phyloP scores from a whole-genome alignment of 345 rosid species.

The Hibiscus syriacus region DNA sequence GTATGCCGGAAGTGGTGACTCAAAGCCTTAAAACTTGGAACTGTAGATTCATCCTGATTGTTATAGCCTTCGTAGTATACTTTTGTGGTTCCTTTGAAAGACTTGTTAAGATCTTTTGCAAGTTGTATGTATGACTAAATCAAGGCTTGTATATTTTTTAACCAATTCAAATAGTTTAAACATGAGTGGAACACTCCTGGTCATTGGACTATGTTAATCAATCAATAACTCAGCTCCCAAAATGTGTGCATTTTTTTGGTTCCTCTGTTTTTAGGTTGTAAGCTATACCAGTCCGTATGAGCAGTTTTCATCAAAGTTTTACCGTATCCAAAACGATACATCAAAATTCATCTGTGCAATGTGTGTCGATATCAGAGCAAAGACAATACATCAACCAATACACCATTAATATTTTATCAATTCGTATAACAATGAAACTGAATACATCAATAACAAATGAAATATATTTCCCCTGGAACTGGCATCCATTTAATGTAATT shows the following conservation, averaged over 20 bases:
- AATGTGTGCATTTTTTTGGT: neutral
- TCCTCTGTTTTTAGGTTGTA: neutral
- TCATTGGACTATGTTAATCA: neutral
- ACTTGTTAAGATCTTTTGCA: neutral
- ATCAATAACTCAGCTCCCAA: neutral
- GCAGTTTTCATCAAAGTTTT: too few relatives aligned
- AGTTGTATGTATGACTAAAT: neutral
- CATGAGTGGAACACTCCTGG: too few relatives aligned
- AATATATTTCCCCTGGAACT: neutral
- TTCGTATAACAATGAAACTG: neutral
- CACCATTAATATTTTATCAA: too few relatives aligned
- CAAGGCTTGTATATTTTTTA: neutral
- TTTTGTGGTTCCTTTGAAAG: neutral
- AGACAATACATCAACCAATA: too few relatives aligned
- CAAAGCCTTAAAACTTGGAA: neutral
- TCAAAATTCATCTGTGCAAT: too few relatives aligned
- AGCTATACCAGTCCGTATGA: too few relatives aligned
- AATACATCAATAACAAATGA: neutral
- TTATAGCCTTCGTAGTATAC: neutral
- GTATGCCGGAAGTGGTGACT: neutral
- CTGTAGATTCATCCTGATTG: neutral
- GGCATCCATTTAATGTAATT: neutral
- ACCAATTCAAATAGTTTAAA: neutral
- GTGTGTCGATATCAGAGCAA: too few relatives aligned
- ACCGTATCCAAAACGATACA: too few relatives aligned